Evolutionary conservation across 2,329 filamentous ascomycete species (phyloP), one percentile per base, ranked within the genome.

Genomic region (Calonectria hongkongensis): DNA sequence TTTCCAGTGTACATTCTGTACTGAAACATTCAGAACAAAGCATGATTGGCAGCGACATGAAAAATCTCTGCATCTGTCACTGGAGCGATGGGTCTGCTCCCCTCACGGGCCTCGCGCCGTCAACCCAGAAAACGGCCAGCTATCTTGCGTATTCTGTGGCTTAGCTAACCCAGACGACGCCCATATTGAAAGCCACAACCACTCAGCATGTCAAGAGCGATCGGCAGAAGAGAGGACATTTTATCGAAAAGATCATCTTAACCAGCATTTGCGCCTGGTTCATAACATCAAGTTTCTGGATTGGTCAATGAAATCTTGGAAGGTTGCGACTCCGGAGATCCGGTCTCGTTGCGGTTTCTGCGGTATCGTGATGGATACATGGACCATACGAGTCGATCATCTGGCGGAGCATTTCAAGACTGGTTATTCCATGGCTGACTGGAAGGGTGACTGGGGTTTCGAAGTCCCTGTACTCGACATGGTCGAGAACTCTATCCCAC

Each of bases 41-140:
- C 90, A 93, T 78, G 91, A 93, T 82, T 93, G 91, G 91, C 91
- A 92, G 78, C 86, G 93, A 71, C 93, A 94, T 80, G 93, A 95
- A 79, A 93, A 93, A 76, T 92, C 91, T 64, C 85, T 92, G 75
- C 93, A 90, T 81, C 83, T 90, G 77, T 94, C 90, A 8, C 89
- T 93, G 0, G 91, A 91, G 84, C 87, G 87, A 70, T 94, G 89
- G 93, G 90, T 92, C 72, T 94, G 89, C 79, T 88, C 88, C 4
- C 91, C 90, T 54, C 87, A 90, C 54, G 91, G 91, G 0, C 84
- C 89, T 18, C 86, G 84, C 7, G 88, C 88, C 5, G 82, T 92
- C 43, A 89, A 92, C 70, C 88, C 90, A 2, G 88, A 91, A 2
- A 92, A 88, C n/a, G 90, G 91, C 33, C 83, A 88, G 63, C 79